Base-by-base conservation (phyloP, 2,329 filamentous ascomycete genomes). In the Didymella sp. region DNA sequence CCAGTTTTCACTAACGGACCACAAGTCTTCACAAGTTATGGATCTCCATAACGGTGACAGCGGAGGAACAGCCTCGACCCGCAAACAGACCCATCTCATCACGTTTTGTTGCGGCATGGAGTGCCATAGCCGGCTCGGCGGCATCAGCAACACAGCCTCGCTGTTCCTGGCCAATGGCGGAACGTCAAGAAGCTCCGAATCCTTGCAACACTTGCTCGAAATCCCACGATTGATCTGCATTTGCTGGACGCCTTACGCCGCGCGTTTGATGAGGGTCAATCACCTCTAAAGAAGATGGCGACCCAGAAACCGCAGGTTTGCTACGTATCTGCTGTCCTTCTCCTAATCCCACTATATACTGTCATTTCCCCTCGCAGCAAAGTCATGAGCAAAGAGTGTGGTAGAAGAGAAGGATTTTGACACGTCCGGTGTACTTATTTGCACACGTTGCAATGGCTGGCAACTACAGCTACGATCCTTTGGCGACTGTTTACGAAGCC, bases 401-500 rank as follows among this genome's bases (percentile, higher is more conserved):
- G 11, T 33, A 12, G 15, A 47, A 42, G 51, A 42, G n/a, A 33
- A 42, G 43, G 8, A 15, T 8, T 22, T 27, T 7, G 22, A 42
- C 43, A 27, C 43, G 33, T 21, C 15, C 22, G 42, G 15, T n/a
- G 12, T n/a, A n/a, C n/a, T n/a, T n/a, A n/a, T 35, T 30, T 12
- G n/a, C 15, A 24, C 19, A 22, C 22, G 27, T 9, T 15, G 50
- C 31, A 8, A 61, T 63, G 60, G 40, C 61, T 12, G 22, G 12
- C 7, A 28, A 51, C 22, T 62, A 68, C 43, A 62, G 35, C 47
- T 68, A 68, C 38, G 56, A 62, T 25, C 44, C 37, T 17, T 50
- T 69, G 41, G 42, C 61, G 6, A 38, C 57, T 3, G 22, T 63
- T 24, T 52, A 60, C 4, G 60, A 67, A 33, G 52, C 56, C 12